phyloP scores from a whole-genome alignment of 768 basidiomycete genomes.

The Cubamyces lactineus region DNA sequence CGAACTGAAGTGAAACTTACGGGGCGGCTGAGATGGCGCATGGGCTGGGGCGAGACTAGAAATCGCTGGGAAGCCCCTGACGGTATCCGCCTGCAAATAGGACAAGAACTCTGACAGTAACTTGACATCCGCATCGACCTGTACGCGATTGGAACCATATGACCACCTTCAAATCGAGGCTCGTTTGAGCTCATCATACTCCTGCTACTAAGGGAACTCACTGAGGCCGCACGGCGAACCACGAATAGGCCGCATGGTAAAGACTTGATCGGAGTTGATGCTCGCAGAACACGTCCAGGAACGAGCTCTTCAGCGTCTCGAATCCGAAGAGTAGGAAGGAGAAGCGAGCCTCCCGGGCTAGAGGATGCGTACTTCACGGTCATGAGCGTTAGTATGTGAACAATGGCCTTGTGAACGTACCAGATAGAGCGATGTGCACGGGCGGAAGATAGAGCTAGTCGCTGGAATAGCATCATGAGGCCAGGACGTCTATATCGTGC shows the following conservation, averaged over 20 bases:
- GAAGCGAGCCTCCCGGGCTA: slow-evolving; percentile 89
- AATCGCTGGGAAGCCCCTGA: slow-evolving; percentile 58
- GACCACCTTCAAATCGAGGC: slow-evolving; percentile 70
- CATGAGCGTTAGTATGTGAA: neutral
- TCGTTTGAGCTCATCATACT: neutral
- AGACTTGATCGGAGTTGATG: slow-evolving; percentile 71
- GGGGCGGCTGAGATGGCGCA: slow-evolving; percentile 29
- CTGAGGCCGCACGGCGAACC: slow-evolving; percentile 96
- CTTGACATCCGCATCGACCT: slow-evolving; percentile 87
- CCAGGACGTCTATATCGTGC: slow-evolving; percentile 85
- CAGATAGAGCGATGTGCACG: slow-evolving; percentile 72
- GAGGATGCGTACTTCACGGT: slow-evolving; percentile 75
- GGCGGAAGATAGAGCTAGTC: slow-evolving; percentile 82
- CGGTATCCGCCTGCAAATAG: slow-evolving; percentile 72
- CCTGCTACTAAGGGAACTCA: slow-evolving; percentile 42
- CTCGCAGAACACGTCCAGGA: slow-evolving; percentile 83
- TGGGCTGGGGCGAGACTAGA: slow-evolving; percentile 66
- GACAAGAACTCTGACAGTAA: slow-evolving; percentile 83
- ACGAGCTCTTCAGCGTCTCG: slow-evolving; percentile 86
- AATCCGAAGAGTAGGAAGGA: slow-evolving; percentile 92
- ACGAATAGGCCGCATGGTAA: slow-evolving; percentile 81
- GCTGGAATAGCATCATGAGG: slow-evolving; percentile 84
- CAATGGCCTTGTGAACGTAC: slow-evolving; percentile 43
- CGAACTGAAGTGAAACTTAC: slow-evolving; percentile 37
- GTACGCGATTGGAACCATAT: slow-evolving; percentile 91